Conservation (phyloP, 2,329 filamentous ascomycete genomes). For the Verticillium isaacii region DNA sequence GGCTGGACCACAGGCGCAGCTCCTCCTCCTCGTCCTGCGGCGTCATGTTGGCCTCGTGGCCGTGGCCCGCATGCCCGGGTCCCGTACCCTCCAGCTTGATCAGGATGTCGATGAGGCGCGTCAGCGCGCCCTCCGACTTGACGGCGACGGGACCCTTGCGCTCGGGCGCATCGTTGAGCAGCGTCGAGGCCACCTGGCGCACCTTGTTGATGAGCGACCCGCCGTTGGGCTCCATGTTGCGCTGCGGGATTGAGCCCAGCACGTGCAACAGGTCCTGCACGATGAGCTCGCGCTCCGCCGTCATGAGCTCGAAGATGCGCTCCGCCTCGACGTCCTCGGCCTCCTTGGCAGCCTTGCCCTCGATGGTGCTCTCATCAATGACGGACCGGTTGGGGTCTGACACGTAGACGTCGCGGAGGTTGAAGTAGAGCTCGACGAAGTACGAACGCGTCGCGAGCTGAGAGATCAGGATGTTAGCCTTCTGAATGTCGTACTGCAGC, state of each 20-base stretch:
- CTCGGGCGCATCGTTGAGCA: conserved; percentile 57
- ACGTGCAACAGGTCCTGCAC: conserved; percentile 74
- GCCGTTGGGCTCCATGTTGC: conserved; percentile 74
- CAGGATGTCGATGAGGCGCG: conserved; percentile 68
- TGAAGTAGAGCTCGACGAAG: conserved; percentile 82
- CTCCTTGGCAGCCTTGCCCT: conserved; percentile 31
- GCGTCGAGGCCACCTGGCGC: conserved; percentile 74
- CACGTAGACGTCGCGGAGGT: conserved; percentile 63
- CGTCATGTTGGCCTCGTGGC: conserved; percentile 33
- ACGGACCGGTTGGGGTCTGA: conserved; percentile 33
- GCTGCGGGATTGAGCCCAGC: conserved; percentile 72
- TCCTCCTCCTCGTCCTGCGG: conserved; percentile 69
- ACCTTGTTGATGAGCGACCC: conserved; percentile 75
- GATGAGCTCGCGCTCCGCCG: conserved; percentile 73
- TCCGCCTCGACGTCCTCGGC: conserved; percentile 38
- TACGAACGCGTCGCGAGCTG: conserved; percentile 78
- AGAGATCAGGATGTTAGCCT: conserved; percentile 82
- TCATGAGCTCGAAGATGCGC: conserved; percentile 59
- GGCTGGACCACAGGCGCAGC: conserved; percentile 69
- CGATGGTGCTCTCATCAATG: conserved; percentile 28
- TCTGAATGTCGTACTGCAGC: conserved; percentile 83
- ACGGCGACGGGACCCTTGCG: conserved; percentile 46
- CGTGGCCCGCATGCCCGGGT: conserved; percentile 16
- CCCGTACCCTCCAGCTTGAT: conserved; percentile 67
- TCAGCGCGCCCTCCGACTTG: conserved; percentile 66